Evolutionary conservation across 2,329 filamentous ascomycete genomes (phyloP).

Genomic region (Fusarium abutilonis): DNA sequence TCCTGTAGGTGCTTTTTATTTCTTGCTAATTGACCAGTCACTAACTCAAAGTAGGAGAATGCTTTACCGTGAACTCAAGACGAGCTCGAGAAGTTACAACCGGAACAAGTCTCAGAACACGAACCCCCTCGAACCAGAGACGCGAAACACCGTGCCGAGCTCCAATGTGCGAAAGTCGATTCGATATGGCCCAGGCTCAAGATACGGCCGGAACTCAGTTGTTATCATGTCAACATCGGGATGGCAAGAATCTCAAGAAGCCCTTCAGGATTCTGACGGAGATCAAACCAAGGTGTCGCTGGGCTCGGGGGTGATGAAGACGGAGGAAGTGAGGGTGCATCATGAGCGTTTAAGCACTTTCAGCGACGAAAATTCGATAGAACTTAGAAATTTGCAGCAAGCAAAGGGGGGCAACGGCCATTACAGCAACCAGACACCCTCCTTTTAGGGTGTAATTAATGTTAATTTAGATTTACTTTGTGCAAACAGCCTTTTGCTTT

Average conservation of each 20-base stretch:
- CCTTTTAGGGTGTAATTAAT: constrained; percentile 8
- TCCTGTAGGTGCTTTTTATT: constrained; percentile 42
- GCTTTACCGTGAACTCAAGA: constrained; percentile 49
- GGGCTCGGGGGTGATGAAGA: constrained; percentile 43
- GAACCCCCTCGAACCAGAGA: constrained; percentile 11
- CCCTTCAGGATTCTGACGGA: constrained; percentile 40
- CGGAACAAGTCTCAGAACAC: neutral
- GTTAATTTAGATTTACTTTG: neutral
- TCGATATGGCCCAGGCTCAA: constrained; percentile 30
- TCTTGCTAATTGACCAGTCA: fast-evolving
- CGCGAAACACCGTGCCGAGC: constrained; percentile 8
- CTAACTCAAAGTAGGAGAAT: constrained; percentile 45
- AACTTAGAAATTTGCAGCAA: constrained; percentile 29
- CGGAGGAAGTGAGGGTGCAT: constrained; percentile 45
- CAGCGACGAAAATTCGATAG: constrained; percentile 38
- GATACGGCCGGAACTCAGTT: constrained; percentile 47
- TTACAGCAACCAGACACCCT: neutral
- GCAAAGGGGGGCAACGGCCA: constrained; percentile 2
- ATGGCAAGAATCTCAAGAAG: constrained; percentile 50
- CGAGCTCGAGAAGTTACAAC: constrained; percentile 39
- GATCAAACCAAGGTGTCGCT: constrained; percentile 17
- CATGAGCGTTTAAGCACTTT: constrained; percentile 39
- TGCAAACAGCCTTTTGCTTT: neutral
- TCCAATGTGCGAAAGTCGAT: constrained; percentile 29
- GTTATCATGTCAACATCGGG: constrained; percentile 47